Percentiles rank a stretch among this genome's conserved stretches.
Conservation (phyloP, 208 protist genomes). For the Acanthamoeba quina region DNA sequence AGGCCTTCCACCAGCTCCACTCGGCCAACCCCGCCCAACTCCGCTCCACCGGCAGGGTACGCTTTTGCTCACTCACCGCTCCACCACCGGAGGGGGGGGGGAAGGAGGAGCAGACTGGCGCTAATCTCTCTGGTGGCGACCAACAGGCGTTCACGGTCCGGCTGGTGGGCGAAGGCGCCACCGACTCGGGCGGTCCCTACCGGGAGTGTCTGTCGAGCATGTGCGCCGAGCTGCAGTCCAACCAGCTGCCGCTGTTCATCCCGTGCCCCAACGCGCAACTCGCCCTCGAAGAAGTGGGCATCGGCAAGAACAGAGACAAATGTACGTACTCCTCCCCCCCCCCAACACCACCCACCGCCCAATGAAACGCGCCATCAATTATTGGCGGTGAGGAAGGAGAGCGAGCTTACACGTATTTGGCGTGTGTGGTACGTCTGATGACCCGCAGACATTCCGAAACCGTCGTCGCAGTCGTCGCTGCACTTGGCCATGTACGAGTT, state of each 20-base stretch:
- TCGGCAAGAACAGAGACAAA: constrained; percentile 82
- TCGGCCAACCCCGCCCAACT: neutral
- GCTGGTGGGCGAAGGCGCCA: constrained; percentile 74
- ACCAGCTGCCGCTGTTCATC: constrained; percentile 77
- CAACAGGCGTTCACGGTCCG: constrained; percentile 20
- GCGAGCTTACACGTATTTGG: neutral
- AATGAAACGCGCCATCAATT: no score
- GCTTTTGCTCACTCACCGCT: neutral
- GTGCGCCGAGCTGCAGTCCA: constrained; percentile 74
- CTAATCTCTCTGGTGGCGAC: neutral
- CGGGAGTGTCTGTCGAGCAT: constrained; percentile 74
- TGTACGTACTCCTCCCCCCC: neutral
- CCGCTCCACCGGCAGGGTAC: neutral
- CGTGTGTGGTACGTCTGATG: neutral
- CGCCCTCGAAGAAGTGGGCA: constrained; percentile 68
- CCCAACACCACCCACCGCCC: no score
- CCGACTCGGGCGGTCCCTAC: constrained; percentile 75
- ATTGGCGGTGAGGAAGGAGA: no score
- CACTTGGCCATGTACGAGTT: constrained; percentile 82
- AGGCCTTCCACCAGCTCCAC: constrained; percentile 68
- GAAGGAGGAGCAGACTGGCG: no score
- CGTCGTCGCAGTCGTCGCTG: constrained; percentile 50
- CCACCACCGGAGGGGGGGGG: no score
- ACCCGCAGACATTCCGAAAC: constrained; percentile 74
- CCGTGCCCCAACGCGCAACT: constrained; percentile 77